Evolutionary conservation across 345 rosid genomes (phyloP).

Genomic region (Euclidium syriacum): DNA sequence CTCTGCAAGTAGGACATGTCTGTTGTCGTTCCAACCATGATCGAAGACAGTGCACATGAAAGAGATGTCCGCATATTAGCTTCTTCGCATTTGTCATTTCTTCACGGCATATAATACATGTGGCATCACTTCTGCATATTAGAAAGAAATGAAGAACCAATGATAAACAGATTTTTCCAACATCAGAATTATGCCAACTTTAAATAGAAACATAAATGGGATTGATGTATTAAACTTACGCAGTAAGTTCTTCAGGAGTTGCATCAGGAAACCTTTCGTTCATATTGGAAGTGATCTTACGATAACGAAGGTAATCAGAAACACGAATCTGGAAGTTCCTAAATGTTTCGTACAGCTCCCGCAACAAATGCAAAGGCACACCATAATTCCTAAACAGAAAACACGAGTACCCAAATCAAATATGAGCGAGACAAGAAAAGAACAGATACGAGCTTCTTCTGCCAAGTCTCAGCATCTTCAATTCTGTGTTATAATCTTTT

Average conservation of each 20-base stretch:
- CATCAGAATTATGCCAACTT: neutral
- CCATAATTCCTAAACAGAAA: constrained; percentile 76
- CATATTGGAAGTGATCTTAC: constrained; percentile 96
- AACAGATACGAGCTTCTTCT: neutral
- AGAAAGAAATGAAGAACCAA: constrained; percentile 13
- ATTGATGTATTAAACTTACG: constrained; percentile 48
- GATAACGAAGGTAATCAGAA: constrained; percentile 87
- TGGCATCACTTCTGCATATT: constrained; percentile 77
- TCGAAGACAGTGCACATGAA: constrained; percentile 95
- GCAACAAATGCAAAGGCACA: constrained; percentile 85
- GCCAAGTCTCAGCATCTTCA: neutral
- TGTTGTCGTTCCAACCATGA: constrained; percentile 98
- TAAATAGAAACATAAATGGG: neutral
- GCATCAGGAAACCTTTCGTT: constrained; percentile 96
- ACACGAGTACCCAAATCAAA: neutral
- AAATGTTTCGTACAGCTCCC: constrained; percentile 97
- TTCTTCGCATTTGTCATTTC: constrained; percentile 97
- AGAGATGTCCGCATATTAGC: constrained; percentile 90
- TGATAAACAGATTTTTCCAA: neutral
- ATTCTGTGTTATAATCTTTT: neutral
- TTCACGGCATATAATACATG: constrained; percentile 97
- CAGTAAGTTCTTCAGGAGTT: constrained; percentile 81
- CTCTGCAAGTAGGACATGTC: constrained; percentile 98
- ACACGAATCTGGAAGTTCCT: constrained; percentile 91
- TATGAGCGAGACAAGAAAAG: neutral